Evolutionary conservation across 2,329 filamentous ascomycete genomes (phyloP).

Genomic region (Ophiocordyceps unilateralis): DNA sequence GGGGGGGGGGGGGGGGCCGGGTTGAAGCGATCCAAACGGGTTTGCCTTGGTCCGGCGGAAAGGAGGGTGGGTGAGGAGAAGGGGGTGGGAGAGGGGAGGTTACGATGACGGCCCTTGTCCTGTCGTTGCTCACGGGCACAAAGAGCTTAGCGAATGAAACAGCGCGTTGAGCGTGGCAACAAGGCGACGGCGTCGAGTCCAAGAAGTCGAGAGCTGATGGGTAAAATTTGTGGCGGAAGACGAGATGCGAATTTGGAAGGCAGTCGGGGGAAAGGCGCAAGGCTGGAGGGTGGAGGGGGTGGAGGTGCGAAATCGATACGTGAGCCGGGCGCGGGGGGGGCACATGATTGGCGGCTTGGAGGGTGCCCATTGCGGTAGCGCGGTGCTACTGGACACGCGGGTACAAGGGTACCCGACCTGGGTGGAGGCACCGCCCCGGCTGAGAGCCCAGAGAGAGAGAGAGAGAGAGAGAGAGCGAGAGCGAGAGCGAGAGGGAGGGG

Average conservation of each 20-base stretch:
- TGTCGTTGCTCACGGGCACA: constrained; percentile 6
- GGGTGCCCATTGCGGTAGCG: background rate
- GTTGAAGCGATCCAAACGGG: constrained; percentile 1
- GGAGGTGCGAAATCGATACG: constrained; percentile 1
- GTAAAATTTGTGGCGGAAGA: constrained; percentile 8
- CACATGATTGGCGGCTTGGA: constrained; percentile 16
- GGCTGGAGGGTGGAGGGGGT: constrained; percentile 6
- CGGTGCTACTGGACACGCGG: background rate
- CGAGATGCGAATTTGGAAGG: constrained; percentile 9
- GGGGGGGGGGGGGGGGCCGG: constrained; percentile 1
- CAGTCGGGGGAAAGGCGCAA: background rate
- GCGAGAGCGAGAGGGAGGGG: no score
- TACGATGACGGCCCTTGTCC: constrained; percentile 4
- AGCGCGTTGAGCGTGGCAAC: background rate
- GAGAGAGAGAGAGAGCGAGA: no score
- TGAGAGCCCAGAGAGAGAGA: no score
- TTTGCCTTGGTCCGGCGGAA: background rate
- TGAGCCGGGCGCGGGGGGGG: background rate
- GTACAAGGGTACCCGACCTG: background rate
- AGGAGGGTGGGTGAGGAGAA: constrained; percentile 1
- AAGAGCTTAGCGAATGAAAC: constrained; percentile 7
- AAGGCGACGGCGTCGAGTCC: background rate
- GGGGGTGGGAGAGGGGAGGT: constrained; percentile 1
- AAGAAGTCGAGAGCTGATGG: no score
- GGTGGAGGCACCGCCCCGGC: no score